These are phyloP conservation scores for Lachancea thermotolerans DNA, from an alignment of 805 yeast genomes.

Conservation along the genomic window DNA sequence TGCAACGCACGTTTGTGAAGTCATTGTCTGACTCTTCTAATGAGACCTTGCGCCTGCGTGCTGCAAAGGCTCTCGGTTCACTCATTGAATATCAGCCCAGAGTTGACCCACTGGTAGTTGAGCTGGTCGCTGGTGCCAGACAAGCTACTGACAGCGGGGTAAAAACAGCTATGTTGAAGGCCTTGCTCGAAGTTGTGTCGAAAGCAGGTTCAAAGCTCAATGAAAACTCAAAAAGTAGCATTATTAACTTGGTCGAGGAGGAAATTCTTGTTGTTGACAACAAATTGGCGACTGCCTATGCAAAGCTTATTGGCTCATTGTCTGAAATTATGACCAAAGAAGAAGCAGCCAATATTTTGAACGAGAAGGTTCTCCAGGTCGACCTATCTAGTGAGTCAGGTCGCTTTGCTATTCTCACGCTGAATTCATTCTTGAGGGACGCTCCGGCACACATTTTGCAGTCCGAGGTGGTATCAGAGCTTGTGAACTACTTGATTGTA, in stretches of 20 bases:
- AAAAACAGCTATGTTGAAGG: conserved; percentile 78
- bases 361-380: conserved; percentile 48
- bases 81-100: conserved; percentile 86
- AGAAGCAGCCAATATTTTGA: conserved; percentile 57
- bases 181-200: conserved; percentile 71
- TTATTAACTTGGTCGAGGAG: conserved; percentile 67
- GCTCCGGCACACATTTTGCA: conserved; percentile 60
- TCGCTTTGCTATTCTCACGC: conserved; percentile 60
- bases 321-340: conserved; percentile 58
- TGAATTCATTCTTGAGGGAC: conserved; percentile 75
- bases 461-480: conserved; percentile 43
- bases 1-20: conserved; percentile 94
- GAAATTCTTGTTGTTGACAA: conserved; percentile 53
- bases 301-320: conserved; percentile 69
- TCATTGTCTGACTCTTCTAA: conserved; percentile 74
- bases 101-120: conserved; percentile 86
- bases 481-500: conserved; percentile 42
- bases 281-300: conserved; percentile 66
- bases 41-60: conserved; percentile 68
- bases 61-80: conserved; percentile 85
- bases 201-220: conserved; percentile 75
- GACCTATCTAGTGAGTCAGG: conserved; percentile 38
- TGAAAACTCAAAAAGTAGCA: conserved; percentile 60
- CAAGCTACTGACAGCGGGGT: conserved; percentile 61
- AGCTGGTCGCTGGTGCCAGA: conserved; percentile 70